Conservation (phyloP, 805 yeast genomes). For the Candida corydali region DNA sequence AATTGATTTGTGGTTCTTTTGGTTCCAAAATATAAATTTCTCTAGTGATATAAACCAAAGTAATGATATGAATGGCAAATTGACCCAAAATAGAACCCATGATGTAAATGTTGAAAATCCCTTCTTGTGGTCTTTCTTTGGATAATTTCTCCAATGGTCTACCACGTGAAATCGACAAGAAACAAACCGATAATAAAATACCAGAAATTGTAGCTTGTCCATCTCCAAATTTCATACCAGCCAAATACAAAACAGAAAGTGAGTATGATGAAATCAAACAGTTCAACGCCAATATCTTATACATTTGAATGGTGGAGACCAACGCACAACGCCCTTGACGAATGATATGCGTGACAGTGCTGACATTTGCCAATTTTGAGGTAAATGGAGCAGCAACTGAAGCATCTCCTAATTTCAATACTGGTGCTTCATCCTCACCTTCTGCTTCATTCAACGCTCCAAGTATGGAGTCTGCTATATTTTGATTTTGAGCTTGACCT, state of each 20-base stretch:
- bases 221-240: conserved; percentile 98
- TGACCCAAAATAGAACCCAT: conserved; percentile 98
- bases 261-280: conserved; percentile 97
- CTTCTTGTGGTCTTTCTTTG: conserved; percentile 94
- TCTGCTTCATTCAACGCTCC: conserved; percentile 49
- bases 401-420: conserved; percentile 94
- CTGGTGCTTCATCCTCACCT: conserved; percentile 84
- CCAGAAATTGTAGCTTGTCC: conserved; percentile 98
- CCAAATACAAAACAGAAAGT: conserved; percentile 85
- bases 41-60: conserved; percentile 76
- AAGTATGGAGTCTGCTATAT: conserved; percentile 61
- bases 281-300: conserved; percentile 93
- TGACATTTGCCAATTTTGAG: conserved; percentile 86
- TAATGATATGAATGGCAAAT: conserved; percentile 84
- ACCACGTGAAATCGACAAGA: conserved; percentile 92
- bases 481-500: conserved; percentile 13
- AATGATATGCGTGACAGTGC: conserved; percentile 87
- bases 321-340: conserved; percentile 98
- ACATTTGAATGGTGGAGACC: conserved; percentile 97
- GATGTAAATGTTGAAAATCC: conserved; percentile 89
- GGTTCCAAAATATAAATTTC: conserved; percentile 90
- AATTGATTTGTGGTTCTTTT: conserved; percentile 82
- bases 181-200: conserved; percentile 84
- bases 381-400: conserved; percentile 99
- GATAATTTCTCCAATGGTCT: conserved; percentile 84